These are phyloP conservation scores for Talaromyces sp. DNA, from an alignment of 2,329 filamentous ascomycete genomes.

Conservation along the genomic window DNA sequence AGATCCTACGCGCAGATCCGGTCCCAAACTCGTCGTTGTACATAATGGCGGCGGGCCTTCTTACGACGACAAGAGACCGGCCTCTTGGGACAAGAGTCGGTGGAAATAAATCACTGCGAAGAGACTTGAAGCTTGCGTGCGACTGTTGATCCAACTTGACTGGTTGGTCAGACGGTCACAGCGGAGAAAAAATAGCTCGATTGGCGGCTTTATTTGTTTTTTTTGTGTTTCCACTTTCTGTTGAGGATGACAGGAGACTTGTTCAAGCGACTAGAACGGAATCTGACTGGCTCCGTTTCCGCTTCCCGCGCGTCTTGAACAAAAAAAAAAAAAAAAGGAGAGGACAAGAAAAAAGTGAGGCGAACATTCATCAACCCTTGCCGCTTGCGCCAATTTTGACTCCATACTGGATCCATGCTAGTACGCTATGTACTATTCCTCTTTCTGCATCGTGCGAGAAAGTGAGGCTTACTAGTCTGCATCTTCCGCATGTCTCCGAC, in stretches of 20 bases:
- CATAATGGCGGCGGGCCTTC: constrained; percentile 17
- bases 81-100: constrained; percentile 16
- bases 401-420: not conserved
- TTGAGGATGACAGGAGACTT: not conserved
- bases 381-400: not conserved
- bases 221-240: constrained; percentile 4
- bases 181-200: not conserved
- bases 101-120: constrained; percentile 13
- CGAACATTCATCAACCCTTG: constrained; percentile 5
- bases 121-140: not conserved
- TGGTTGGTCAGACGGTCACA: not conserved
- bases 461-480: constrained; percentile 10
- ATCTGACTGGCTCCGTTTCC: constrained; percentile 10
- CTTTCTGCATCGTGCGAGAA: constrained; percentile 3
- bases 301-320: constrained; percentile 10
- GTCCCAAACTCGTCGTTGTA: constrained; percentile 16
- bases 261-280: constrained; percentile 3
- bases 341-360: constrained; percentile 9
- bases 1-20: constrained; percentile 16
- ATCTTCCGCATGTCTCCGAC: constrained; percentile 9
- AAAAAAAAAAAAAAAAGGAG: not conserved
- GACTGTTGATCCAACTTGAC: not conserved
- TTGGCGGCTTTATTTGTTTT: not conserved
- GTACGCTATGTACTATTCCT: not conserved
- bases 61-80: constrained; percentile 18